Evolutionary conservation across 169 alveolate species (phyloP).

Genomic region (Plasmodium adleri): DNA sequence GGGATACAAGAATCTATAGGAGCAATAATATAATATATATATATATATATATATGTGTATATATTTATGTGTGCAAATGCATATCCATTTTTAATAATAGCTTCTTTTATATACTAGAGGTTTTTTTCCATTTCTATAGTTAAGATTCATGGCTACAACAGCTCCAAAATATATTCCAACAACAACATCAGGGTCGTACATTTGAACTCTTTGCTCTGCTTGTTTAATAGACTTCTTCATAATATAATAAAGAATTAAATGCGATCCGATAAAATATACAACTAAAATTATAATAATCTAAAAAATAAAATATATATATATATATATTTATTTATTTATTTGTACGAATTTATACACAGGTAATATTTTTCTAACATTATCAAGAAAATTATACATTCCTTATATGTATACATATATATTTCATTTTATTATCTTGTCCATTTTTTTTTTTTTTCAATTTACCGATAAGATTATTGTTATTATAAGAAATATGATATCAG

Average conservation of each 20-base stretch:
- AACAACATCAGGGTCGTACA: slow-evolving; percentile 65
- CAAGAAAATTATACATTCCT: neutral
- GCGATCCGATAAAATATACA: slow-evolving; percentile 63
- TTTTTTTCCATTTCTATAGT: slow-evolving; percentile 62
- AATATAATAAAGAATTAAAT: slow-evolving; percentile 59
- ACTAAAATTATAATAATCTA: slow-evolving; percentile 38
- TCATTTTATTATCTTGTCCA: neutral
- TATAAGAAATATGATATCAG: slow-evolving; percentile 2
- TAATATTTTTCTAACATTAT: neutral
- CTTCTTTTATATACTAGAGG: slow-evolving; percentile 33
- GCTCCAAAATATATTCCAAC: slow-evolving; percentile 76
- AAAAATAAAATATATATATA: neutral
- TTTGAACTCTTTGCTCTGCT: slow-evolving; percentile 65
- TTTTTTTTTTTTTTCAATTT: neutral
- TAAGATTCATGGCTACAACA: slow-evolving; percentile 76
- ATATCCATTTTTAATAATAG: neutral
- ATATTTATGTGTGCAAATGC: neutral
- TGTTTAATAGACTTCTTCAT: slow-evolving; percentile 73
- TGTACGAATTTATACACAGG: neutral
- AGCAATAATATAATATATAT: neutral
- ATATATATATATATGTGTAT: neutral
- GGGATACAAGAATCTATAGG: slow-evolving; percentile 62
- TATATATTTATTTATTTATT: neutral
- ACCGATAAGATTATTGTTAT: slow-evolving; percentile 55
- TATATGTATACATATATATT: neutral